phyloP scores from a whole-genome alignment of 2,329 filamentous ascomycete genomes.

The Scedosporium boydii region DNA sequence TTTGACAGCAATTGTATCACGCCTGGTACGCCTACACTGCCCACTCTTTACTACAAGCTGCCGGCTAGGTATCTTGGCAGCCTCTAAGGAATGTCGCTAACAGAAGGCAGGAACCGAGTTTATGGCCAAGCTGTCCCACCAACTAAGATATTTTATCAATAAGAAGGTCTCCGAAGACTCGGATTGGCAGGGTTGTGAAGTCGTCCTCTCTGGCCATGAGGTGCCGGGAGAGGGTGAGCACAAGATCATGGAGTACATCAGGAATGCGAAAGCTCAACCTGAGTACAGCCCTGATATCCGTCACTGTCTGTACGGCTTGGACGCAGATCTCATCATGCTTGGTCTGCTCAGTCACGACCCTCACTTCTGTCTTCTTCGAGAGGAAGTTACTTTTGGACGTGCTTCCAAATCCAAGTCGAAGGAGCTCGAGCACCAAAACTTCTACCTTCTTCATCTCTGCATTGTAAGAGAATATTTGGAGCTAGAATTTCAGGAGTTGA shows the following conservation, averaged over 20 bases:
- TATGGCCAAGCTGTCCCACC: slow-evolving; percentile 90
- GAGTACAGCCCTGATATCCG: slow-evolving; percentile 88
- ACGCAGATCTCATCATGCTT: slow-evolving; percentile 98
- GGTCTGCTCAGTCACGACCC: slow-evolving; percentile 94
- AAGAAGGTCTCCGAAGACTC: slow-evolving; percentile 96
- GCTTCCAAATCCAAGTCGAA: slow-evolving; percentile 82
- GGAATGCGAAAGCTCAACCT: slow-evolving; percentile 90
- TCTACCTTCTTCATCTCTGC: slow-evolving; percentile 93
- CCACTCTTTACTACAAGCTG: no score
- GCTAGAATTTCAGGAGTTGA: slow-evolving; percentile 89
- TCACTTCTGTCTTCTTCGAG: slow-evolving; percentile 92
- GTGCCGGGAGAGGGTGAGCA: slow-evolving; percentile 97
- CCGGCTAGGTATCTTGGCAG: slow-evolving; percentile 9
- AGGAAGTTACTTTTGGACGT: slow-evolving; percentile 95
- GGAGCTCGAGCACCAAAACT: slow-evolving; percentile 97
- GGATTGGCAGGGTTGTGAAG: slow-evolving; percentile 95
- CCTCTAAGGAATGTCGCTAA: slow-evolving; percentile 2
- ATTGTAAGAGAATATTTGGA: slow-evolving; percentile 96
- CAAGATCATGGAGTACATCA: slow-evolving; percentile 99
- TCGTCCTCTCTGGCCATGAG: slow-evolving; percentile 94
- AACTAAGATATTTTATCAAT: slow-evolving; percentile 96
- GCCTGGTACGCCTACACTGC: slow-evolving; percentile 45
- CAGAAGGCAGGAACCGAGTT: slow-evolving; percentile 61
- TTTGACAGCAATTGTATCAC: slow-evolving; percentile 99
- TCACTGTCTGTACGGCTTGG: slow-evolving; percentile 93